phyloP scores from a whole-genome alignment of 108 stramenopile species.

The Skeletonema tropicum region DNA sequence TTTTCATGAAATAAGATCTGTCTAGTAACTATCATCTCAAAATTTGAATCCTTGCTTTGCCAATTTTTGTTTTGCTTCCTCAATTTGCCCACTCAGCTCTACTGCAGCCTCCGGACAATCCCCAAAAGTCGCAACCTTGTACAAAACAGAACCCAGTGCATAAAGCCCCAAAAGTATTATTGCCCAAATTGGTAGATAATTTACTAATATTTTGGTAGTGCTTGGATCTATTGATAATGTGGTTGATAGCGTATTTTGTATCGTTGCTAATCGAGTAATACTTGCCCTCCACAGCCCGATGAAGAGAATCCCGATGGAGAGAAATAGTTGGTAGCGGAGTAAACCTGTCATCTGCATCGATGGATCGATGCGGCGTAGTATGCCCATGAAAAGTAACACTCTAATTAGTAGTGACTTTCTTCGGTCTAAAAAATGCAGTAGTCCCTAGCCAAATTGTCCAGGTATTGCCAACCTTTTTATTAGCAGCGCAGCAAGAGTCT shows the following conservation, averaged over 20 bases:
- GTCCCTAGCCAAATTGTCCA: too few species aligned
- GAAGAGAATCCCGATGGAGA: constrained; percentile 47
- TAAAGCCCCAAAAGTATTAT: constrained; percentile 62
- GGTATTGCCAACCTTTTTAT: too few species aligned
- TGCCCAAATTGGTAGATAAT: constrained; percentile 70
- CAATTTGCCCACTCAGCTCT: constrained; percentile 67
- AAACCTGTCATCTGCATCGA: constrained; percentile 15
- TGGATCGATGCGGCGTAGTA: constrained; percentile 2
- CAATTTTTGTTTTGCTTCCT: constrained; percentile 68
- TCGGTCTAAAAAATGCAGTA: too few species aligned
- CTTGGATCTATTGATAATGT: background rate
- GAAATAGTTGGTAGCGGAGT: constrained; percentile 75
- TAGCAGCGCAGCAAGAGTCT: too few species aligned
- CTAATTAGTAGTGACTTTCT: too few species aligned
- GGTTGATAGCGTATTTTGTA: background rate
- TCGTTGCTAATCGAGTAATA: constrained; percentile 6
- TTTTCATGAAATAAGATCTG: background rate
- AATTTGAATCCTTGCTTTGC: constrained; percentile 57
- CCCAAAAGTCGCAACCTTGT: constrained; percentile 59
- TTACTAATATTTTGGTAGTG: constrained; percentile 25
- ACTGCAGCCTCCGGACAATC: constrained; percentile 70
- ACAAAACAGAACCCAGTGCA: constrained; percentile 58
- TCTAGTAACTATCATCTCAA: background rate
- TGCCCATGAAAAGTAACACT: background rate
- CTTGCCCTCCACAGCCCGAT: constrained; percentile 58